Evolutionary conservation across 345 rosid species (phyloP).

Genomic region (Aurinia saxatilis): DNA sequence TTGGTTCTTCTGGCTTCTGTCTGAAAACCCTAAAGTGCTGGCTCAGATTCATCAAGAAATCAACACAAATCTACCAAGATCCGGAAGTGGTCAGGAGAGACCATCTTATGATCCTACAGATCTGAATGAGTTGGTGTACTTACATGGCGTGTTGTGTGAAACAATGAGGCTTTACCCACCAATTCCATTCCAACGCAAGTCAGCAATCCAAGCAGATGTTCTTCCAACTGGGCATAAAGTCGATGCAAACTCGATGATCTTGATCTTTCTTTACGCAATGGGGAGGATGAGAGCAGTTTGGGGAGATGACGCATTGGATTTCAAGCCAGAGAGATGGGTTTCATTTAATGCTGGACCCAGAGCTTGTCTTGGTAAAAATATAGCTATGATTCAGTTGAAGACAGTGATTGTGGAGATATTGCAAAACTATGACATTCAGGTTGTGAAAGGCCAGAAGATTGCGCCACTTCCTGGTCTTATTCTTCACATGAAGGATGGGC

Average conservation of each 20-base stretch:
- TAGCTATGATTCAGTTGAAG: constrained; percentile 17
- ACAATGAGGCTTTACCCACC: constrained; percentile 32
- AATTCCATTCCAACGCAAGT: constrained; percentile 11
- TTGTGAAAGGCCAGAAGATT: background rate
- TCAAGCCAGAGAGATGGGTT: constrained; percentile 25
- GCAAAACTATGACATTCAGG: constrained; percentile 12
- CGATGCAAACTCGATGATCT: background rate
- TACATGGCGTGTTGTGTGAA: constrained; percentile 30
- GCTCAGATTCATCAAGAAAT: constrained; percentile 35
- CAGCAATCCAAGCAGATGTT: constrained; percentile 9
- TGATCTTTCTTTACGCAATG: constrained; percentile 22
- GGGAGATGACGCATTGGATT: constrained; percentile 28
- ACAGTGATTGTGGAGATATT: constrained; percentile 1
- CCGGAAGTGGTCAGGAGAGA: background rate
- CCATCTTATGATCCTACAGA: background rate
- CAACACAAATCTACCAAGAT: background rate
- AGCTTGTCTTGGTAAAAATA: constrained; percentile 9
- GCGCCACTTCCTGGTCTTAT: background rate
- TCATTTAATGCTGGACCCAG: constrained; percentile 9
- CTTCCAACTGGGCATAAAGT: constrained; percentile 33
- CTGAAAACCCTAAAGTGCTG: constrained; percentile 28
- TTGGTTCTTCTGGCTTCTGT: constrained; percentile 47
- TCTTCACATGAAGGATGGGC: constrained; percentile 7
- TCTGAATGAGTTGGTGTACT: constrained; percentile 21
- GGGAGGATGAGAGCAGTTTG: constrained; percentile 26